These are phyloP conservation scores for Exophiala alcalophila DNA, from an alignment of 2,329 filamentous ascomycete species.

Conservation along the genomic window DNA sequence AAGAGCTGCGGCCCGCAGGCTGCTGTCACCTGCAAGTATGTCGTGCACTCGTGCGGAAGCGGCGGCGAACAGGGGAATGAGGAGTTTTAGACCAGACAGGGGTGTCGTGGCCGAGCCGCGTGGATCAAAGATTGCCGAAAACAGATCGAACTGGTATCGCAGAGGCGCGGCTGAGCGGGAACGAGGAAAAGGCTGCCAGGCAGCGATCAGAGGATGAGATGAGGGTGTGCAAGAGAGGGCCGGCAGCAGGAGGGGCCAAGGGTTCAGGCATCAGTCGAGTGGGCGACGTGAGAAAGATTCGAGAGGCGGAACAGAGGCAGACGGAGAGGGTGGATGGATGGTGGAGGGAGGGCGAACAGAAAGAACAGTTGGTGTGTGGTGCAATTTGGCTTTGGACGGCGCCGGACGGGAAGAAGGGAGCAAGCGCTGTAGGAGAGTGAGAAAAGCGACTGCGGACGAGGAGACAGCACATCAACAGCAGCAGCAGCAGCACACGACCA, in stretches of 20 bases:
- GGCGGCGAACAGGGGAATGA: slow-evolving; percentile 6
- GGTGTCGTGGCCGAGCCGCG: slow-evolving; percentile 18
- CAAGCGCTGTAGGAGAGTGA: too few relatives aligned
- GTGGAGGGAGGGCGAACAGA: background rate
- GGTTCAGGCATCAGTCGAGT: background rate
- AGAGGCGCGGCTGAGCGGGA: background rate
- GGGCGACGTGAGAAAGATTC: too few relatives aligned
- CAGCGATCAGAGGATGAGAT: background rate
- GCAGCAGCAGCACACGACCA: too few relatives aligned
- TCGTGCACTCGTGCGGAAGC: slow-evolving; percentile 20
- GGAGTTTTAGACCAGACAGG: slow-evolving; percentile 15
- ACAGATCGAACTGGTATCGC: slow-evolving; percentile 7
- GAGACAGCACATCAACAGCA: too few relatives aligned
- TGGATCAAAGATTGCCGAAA: slow-evolving; percentile 2
- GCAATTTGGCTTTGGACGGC: too few relatives aligned
- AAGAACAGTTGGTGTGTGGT: too few relatives aligned
- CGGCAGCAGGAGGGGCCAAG: background rate
- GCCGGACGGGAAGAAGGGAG: too few relatives aligned
- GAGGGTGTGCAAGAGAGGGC: background rate
- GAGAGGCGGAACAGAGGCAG: too few relatives aligned
- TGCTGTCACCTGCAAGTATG: slow-evolving; percentile 25
- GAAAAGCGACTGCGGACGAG: too few relatives aligned
- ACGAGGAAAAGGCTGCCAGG: slow-evolving; percentile 2
- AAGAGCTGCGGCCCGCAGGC: slow-evolving; percentile 18
- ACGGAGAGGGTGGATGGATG: background rate